A percentile compares a stretch with the other conserved stretches of the same genome.
Conservation (phyloP, 495 filamentous ascomycete species). For the Geoglossum glabrum region DNA sequence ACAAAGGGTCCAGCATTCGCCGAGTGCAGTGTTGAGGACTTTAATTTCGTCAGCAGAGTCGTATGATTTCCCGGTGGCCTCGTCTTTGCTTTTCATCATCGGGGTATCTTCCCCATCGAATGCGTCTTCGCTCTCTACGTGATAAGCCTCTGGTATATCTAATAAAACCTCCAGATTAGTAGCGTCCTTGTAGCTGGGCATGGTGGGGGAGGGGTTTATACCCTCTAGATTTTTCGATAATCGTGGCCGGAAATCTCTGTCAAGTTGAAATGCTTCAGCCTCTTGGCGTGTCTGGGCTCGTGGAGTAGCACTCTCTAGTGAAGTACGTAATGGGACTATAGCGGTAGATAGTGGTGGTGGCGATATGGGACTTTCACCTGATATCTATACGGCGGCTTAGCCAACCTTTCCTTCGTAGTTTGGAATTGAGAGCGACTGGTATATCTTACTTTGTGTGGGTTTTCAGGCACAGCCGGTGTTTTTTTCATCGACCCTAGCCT, state of each 20-base stretch:
- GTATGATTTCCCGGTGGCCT: slow-evolving; percentile 6
- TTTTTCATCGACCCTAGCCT: not conserved
- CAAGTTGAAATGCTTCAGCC: slow-evolving; percentile 35
- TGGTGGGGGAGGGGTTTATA: slow-evolving; percentile 23
- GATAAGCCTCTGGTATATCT: slow-evolving; percentile 7
- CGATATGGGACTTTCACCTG: slow-evolving; percentile 17
- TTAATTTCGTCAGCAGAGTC: slow-evolving; percentile 41
- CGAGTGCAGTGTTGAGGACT: slow-evolving; percentile 54
- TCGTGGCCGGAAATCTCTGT: slow-evolving; percentile 17
- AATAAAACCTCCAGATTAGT: slow-evolving; percentile 21
- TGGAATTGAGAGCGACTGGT: not conserved
- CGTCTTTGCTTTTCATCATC: slow-evolving; percentile 7
- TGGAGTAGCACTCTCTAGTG: slow-evolving; percentile 52
- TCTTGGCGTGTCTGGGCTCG: slow-evolving; percentile 62
- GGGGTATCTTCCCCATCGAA: slow-evolving; percentile 12
- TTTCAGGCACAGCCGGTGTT: not conserved
- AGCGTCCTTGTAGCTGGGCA: slow-evolving; percentile 16
- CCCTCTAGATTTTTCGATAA: slow-evolving; percentile 51
- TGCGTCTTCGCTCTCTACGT: slow-evolving; percentile 20
- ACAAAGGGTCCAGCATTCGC: slow-evolving; percentile 87
- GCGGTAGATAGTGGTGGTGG: slow-evolving; percentile 49
- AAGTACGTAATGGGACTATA: slow-evolving; percentile 39
- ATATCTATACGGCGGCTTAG: slow-evolving; percentile 12
- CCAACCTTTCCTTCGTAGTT: not conserved
- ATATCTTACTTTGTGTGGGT: not conserved